Conservation (phyloP, 2,329 filamentous ascomycete genomes). For the Didymella glomerata region DNA sequence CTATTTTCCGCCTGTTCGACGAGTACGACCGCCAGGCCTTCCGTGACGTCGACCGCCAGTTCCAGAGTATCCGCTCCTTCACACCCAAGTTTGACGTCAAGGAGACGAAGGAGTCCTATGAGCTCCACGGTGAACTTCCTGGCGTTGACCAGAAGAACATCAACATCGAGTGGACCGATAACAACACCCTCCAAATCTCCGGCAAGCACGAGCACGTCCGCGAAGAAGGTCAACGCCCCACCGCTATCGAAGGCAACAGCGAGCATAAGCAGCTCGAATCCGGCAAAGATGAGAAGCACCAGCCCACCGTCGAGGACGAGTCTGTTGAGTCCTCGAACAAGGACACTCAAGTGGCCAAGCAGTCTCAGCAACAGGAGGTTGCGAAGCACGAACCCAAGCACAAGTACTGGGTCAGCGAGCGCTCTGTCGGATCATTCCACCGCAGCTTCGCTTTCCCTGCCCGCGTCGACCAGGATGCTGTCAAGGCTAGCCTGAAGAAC, state of each 20-base stretch:
- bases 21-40: constrained; percentile 54
- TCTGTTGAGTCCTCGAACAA: constrained; percentile 33
- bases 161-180: constrained; percentile 79
- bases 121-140: constrained; percentile 82
- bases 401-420: constrained; percentile 75
- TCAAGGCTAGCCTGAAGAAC: constrained; percentile 68
- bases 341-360: constrained; percentile 41
- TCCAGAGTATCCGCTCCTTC: constrained; percentile 63
- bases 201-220: constrained; percentile 73
- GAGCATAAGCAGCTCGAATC: constrained; percentile 35
- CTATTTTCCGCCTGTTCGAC: constrained; percentile 59
- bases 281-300: constrained; percentile 29
- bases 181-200: constrained; percentile 74
- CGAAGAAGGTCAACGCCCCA: constrained; percentile 62
- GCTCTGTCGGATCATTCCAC: constrained; percentile 66
- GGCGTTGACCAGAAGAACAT: constrained; percentile 78
- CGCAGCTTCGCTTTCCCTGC: constrained; percentile 67
- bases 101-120: constrained; percentile 73
- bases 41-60: constrained; percentile 37
- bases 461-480: constrained; percentile 66
- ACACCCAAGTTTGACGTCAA: constrained; percentile 80
- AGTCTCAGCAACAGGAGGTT: constrained; percentile 50
- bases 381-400: constrained; percentile 58
- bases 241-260: constrained; percentile 55
- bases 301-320: constrained; percentile 73